Evolutionary conservation across 495 filamentous ascomycete species (phyloP).

Genomic region (Penicillium psychrofluorescens): DNA sequence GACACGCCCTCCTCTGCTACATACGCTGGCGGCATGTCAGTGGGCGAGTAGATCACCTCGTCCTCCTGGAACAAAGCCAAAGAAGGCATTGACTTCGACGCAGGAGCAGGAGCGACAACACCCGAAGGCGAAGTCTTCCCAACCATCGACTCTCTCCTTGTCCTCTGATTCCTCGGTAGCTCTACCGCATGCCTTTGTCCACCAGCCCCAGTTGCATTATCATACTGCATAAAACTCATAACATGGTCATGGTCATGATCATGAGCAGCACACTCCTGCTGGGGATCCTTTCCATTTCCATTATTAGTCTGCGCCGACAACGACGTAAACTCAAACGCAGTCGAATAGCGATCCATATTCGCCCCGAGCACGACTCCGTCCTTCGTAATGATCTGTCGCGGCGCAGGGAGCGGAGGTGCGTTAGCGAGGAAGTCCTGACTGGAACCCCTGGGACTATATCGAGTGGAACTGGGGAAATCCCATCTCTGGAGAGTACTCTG

Average conservation of each 20-base stretch:
- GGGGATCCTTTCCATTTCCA: not conserved
- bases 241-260: slow-evolving; percentile 11
- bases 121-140: too few species aligned
- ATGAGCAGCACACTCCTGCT: not conserved
- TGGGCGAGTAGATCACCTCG: not conserved
- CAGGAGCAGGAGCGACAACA: not conserved
- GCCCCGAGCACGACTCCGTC: slow-evolving; percentile 23
- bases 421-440: not conserved
- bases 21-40: slow-evolving; percentile 13
- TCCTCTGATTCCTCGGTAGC: too few species aligned
- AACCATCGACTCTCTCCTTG: too few species aligned
- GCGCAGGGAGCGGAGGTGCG: not conserved
- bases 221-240: slow-evolving; percentile 32
- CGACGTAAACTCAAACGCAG: not conserved
- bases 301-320: not conserved
- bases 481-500: not conserved
- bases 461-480: not conserved
- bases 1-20: not conserved
- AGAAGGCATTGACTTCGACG: not conserved
- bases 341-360: slow-evolving; percentile 18
- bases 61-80: not conserved
- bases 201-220: not conserved
- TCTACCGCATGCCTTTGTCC: not conserved
- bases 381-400: slow-evolving; percentile 12
- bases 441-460: not conserved